These are phyloP conservation scores for Tricholomella constricta DNA, from an alignment of 768 basidiomycete genomes.

Conservation along the genomic window DNA sequence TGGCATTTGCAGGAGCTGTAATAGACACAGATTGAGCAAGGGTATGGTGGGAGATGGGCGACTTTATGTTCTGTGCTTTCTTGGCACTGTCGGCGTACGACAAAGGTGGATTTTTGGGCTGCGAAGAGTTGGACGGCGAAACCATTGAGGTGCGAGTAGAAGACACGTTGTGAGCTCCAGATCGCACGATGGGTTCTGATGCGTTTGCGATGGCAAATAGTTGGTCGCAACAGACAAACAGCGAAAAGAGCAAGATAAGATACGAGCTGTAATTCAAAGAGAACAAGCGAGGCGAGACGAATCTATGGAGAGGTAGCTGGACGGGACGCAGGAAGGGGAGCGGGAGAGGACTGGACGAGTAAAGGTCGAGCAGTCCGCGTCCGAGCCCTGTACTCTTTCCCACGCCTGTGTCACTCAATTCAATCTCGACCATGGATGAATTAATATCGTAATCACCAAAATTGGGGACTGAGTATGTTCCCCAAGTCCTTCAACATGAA, in stretches of 20 bases:
- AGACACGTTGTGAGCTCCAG: slow-evolving; percentile 10
- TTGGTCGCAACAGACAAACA: background rate
- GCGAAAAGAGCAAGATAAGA: background rate
- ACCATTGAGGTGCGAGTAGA: slow-evolving; percentile 19
- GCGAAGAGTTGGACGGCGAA: slow-evolving; percentile 20
- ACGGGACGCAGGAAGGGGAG: background rate
- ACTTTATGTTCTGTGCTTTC: slow-evolving; percentile 43
- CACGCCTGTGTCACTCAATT: background rate
- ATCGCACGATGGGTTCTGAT: slow-evolving; percentile 13
- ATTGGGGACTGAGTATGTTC: too few species aligned
- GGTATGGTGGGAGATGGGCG: slow-evolving; percentile 23
- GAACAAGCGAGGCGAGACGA: background rate
- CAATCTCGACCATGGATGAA: too few species aligned
- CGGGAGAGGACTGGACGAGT: background rate
- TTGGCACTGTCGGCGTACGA: slow-evolving; percentile 62
- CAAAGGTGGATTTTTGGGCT: slow-evolving; percentile 35
- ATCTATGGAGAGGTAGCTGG: background rate
- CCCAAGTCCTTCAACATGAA: too few species aligned
- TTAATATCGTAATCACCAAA: too few species aligned
- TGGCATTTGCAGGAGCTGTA: background rate
- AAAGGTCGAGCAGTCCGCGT: background rate
- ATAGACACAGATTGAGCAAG: slow-evolving; percentile 6
- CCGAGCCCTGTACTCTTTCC: background rate
- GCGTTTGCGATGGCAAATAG: slow-evolving; percentile 6
- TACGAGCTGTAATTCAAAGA: background rate